Evolutionary conservation across 768 basidiomycete species (phyloP).

Genomic region (Rhodotorula babjevae): DNA sequence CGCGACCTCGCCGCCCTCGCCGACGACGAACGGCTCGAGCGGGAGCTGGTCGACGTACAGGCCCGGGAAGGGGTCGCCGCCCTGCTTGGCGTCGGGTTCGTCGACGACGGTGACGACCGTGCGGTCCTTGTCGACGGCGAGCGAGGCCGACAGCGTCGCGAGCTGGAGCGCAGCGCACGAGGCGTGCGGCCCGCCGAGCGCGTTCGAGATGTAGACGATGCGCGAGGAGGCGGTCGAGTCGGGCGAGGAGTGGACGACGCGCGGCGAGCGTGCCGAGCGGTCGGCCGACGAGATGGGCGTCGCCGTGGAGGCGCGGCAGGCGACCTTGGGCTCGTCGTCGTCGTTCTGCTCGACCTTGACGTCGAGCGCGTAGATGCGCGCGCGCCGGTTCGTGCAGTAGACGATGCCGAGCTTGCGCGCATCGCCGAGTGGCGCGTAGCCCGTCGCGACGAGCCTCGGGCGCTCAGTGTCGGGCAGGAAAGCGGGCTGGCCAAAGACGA

Average conservation of each 20-base stretch:
- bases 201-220: constrained; percentile 58
- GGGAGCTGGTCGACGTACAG: constrained; percentile 58
- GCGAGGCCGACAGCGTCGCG: constrained; percentile 46
- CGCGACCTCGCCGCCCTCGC: constrained; percentile 29
- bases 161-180: constrained; percentile 56
- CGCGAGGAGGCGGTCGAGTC: constrained; percentile 1
- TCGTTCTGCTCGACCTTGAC: constrained; percentile 37
- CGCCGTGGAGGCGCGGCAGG: background rate
- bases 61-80: constrained; percentile 57
- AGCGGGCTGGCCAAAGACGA: constrained; percentile 56
- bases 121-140: background rate
- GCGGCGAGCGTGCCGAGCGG: constrained; percentile 60
- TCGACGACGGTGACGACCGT: constrained; percentile 50
- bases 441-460: constrained; percentile 55
- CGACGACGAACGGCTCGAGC: constrained; percentile 49
- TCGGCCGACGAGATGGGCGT: constrained; percentile 38
- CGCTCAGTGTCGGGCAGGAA: constrained; percentile 49
- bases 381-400: constrained; percentile 59
- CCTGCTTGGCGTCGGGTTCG: constrained; percentile 44
- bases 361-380: constrained; percentile 57
- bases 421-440: constrained; percentile 59
- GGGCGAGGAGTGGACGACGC: constrained; percentile 46
- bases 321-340: constrained; percentile 9
- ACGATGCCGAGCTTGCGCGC: constrained; percentile 60
- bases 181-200: constrained; percentile 59